Base-by-base conservation (phyloP, 2,329 filamentous ascomycete species). In the Geosmithia putterillii region DNA sequence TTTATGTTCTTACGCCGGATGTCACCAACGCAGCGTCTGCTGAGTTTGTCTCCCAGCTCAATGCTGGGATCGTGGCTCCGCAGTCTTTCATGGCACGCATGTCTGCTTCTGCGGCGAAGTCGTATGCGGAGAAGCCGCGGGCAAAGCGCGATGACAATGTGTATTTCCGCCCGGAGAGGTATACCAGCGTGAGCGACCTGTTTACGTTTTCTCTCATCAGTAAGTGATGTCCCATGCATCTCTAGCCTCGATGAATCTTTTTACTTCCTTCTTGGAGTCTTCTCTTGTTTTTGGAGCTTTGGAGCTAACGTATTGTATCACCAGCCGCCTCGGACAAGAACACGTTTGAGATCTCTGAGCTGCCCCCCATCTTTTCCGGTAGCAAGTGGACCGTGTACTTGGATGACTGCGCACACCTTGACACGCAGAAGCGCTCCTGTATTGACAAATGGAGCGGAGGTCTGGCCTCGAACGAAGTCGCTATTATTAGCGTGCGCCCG, bases 331-430 rank as follows among this genome's bases (percentile, higher is more conserved):
- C 22, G 17, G 43, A 36, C 19, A 23, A 25, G 8, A 42, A 43
- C 7, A 34, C 72, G 69, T 81, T 86, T 38, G 83, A 87, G 57
- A 70, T 86, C 21, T 68, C 69, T 2, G 73, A 84, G 51, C 62
- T 87, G 15, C 82, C 82, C 0, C 56, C 64, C 0, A 56, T 80
- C 19, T 57, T 86, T 36, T 73, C 81, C 51, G 69, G 76, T 44
- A 82, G 79, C 57, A 69, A 73, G 25, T 87, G 81, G 80, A 83
- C 80, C 0, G 71, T 87, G 46, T 87, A 87, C 55, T 65, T 85
- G 0, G 83, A 87, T 53, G 70, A 85, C 55, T 60, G 78, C 14
- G 67, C 70, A 21, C 28, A 32, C 10, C 28, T 32, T 12, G 28
- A 32, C 15, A 32, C 28, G 10, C 28, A 32, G 28, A 32, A 32